Conservation (phyloP, 2,329 filamentous ascomycete species). For the Pseudogymnoascus sp. region DNA sequence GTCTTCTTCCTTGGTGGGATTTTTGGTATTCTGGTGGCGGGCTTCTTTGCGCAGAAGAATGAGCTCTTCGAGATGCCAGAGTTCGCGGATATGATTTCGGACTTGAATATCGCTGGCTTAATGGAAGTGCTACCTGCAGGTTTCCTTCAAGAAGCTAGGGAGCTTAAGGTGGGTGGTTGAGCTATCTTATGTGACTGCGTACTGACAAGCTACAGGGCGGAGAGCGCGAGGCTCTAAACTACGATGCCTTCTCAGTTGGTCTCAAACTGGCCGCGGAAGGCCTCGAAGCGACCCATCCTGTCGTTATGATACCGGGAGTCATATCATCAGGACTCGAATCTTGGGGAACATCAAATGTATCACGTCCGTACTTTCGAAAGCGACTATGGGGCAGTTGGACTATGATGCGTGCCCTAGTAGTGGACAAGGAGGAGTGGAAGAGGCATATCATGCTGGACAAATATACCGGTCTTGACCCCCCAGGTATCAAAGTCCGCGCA, state of each 20-base stretch:
- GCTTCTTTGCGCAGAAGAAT: slow-evolving; percentile 82
- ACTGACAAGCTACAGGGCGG: slow-evolving; percentile 50
- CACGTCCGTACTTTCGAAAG: slow-evolving; percentile 86
- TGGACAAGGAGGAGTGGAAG: slow-evolving; percentile 94
- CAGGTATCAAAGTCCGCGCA: slow-evolving; percentile 79
- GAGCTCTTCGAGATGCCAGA: slow-evolving; percentile 78
- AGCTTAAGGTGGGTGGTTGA: slow-evolving; percentile 57
- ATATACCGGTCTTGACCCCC: slow-evolving; percentile 80
- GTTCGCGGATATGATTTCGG: slow-evolving; percentile 54
- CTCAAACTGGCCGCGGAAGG: slow-evolving; percentile 75
- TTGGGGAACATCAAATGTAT: slow-evolving; percentile 83
- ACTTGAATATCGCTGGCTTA: slow-evolving; percentile 73
- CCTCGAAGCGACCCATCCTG: slow-evolving; percentile 70
- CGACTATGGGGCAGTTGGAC: slow-evolving; percentile 96
- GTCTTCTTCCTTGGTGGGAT: slow-evolving; percentile 83
- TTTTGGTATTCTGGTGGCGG: slow-evolving; percentile 81
- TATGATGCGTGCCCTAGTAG: slow-evolving; percentile 91
- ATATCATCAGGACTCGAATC: slow-evolving; percentile 96
- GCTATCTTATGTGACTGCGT: slow-evolving; percentile 11
- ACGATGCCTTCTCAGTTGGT: slow-evolving; percentile 90
- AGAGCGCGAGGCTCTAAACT: slow-evolving; percentile 79
- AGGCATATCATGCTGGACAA: slow-evolving; percentile 95
- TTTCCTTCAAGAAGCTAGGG: slow-evolving; percentile 75
- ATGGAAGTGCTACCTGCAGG: slow-evolving; percentile 82
- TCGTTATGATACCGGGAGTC: slow-evolving; percentile 96